Evolutionary conservation across 148 eudicot genomes (phyloP), one percentile per base, ranked within the genome.

Genomic region (Fagopyrum tataricum): DNA sequence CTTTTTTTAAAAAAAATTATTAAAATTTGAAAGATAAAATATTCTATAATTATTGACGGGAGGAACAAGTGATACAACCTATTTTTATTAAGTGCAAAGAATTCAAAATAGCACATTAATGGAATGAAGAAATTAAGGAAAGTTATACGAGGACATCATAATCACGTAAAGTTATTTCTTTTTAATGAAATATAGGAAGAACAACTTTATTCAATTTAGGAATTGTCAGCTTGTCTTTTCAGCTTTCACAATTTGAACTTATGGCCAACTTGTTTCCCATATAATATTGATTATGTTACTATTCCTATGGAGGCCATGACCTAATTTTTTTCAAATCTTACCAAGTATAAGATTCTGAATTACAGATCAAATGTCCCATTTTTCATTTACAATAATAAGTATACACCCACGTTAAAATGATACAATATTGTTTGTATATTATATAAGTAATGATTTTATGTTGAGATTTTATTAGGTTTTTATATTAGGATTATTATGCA

Each of bases 151-250:
- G 14, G 53, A 52, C 21, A 52, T 6, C 58, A n/a, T 52, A 52
- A 8, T 56, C 31, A 20, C 10, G 11, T 56, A 20, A 56, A 56
- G 11, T 18, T 56, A 56, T 56, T 7, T 56, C 9, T 31, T 56
- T 20, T 56, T 56, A 56, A 56, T 56, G 31, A 48, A 48, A 21
- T 56, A 56, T 6, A 56, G 58, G 58, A n/a, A n/a, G n/a, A n/a
- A 52, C 8, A 17, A 52, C 23, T 52, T 52, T 17, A 15, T 55
- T 21, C 23, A 31, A 31, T 21, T 56, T 5, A 20, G 26, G 62
- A 56, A 20, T 56, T 56, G 62, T 56, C 26, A 9, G 26, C 62
- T 56, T 56, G 62, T 56, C 62, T 56, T 56, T 56, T 56, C 62
- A 56, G 13, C 12, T 56, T 7, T 20, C 62, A 56, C 62, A 24